A percentile compares a stretch with the other conserved stretches of the same genome.
Conservation (phyloP, 371 early-diverging fungal genomes). For the Mortierella sp. region DNA sequence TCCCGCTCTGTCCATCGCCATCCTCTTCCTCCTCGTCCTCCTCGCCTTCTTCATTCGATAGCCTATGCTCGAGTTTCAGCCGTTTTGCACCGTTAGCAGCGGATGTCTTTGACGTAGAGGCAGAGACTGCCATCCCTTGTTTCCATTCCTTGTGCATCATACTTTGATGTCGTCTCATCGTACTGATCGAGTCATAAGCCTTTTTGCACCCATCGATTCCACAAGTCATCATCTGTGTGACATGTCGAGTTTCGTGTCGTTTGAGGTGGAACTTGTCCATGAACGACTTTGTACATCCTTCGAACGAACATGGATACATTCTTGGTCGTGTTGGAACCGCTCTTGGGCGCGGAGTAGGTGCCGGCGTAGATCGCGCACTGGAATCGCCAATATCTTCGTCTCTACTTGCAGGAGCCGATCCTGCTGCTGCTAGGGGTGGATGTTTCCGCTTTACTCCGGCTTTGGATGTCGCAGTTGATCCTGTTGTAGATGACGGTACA, state of each 20-base stretch:
- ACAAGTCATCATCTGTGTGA: constrained; percentile 45
- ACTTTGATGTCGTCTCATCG: constrained; percentile 48
- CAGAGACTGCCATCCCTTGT: constrained; percentile 9
- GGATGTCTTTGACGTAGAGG: background rate
- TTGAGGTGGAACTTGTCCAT: constrained; percentile 52
- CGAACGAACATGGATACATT: constrained; percentile 41
- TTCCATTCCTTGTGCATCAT: constrained; percentile 47
- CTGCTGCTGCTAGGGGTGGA: background rate
- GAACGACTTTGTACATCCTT: constrained; percentile 45
- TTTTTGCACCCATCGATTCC: constrained; percentile 54
- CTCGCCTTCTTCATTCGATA: background rate
- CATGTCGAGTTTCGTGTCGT: constrained; percentile 48
- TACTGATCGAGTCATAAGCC: constrained; percentile 50
- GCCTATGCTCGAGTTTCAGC: background rate
- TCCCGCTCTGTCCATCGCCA: background rate
- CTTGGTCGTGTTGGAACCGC: constrained; percentile 41
- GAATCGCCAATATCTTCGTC: constrained; percentile 17
- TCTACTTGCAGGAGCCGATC: background rate
- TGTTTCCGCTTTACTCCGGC: background rate
- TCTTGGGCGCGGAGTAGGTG: constrained; percentile 17
- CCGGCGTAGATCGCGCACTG: constrained; percentile 2
- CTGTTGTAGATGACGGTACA: background rate
- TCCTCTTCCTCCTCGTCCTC: background rate
- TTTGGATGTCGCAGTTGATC: background rate
- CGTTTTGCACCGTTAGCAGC: too few species aligned